These are phyloP conservation scores for Protea cynaroides DNA, from an alignment of 164 flowering plant genomes.

Conservation along the genomic window DNA sequence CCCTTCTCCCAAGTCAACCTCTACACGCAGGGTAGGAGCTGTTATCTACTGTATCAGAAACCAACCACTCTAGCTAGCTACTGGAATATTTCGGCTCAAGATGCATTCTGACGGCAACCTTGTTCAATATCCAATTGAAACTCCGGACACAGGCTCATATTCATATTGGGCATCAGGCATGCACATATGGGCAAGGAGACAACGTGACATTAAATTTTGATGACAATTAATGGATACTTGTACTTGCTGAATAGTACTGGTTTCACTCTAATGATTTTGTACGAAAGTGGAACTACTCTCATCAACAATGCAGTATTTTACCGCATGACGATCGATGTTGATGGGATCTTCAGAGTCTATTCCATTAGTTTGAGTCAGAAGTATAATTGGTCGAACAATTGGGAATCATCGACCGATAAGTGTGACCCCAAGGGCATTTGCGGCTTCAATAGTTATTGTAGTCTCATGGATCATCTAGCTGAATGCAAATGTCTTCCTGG, in stretches of 20 bases:
- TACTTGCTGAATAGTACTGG: slow-evolving; percentile 11
- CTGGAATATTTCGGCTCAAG: slow-evolving; percentile 18
- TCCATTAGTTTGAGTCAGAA: not conserved
- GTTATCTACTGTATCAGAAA: slow-evolving; percentile 7
- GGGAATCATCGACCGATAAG: not conserved
- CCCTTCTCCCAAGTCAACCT: slow-evolving; percentile 7
- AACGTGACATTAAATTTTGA: slow-evolving; percentile 14
- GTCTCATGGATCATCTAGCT: not conserved
- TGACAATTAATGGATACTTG: slow-evolving; percentile 3
- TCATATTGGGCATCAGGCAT: slow-evolving; percentile 17
- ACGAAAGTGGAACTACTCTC: not conserved
- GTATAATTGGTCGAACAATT: not conserved
- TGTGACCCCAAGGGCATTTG: slow-evolving; percentile 14
- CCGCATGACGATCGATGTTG: slow-evolving; percentile 7
- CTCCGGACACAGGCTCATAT: not conserved
- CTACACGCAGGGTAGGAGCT: not conserved
- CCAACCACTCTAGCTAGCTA: slow-evolving; percentile 10
- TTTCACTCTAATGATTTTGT: not conserved
- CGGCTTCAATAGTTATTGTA: slow-evolving; percentile 12
- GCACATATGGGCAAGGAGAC: slow-evolving; percentile 2
- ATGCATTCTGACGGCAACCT: slow-evolving; percentile 24
- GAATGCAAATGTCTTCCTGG: slow-evolving; percentile 13
- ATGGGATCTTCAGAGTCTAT: slow-evolving; percentile 12
- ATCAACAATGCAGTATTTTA: not conserved
- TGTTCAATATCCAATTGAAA: not conserved